These are phyloP conservation scores for Paecilomyces fulvus DNA, from an alignment of 2,329 filamentous ascomycete species.

Conservation along the genomic window DNA sequence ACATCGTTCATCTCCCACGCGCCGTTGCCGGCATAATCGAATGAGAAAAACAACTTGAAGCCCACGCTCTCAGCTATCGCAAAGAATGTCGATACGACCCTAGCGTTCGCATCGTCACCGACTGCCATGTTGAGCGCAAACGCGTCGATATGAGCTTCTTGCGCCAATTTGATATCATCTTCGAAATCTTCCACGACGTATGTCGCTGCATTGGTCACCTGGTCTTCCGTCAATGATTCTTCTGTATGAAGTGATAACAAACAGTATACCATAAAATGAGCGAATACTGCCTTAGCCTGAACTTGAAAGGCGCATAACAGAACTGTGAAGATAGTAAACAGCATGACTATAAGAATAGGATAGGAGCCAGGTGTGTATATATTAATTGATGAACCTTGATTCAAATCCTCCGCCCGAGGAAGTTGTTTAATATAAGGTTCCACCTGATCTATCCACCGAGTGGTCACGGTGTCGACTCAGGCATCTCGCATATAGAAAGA, in stretches of 20 bases:
- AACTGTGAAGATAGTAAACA: not conserved
- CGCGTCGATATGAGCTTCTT: conserved; percentile 31
- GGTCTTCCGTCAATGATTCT: not conserved
- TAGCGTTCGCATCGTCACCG: conserved; percentile 14
- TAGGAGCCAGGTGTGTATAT: too few relatives aligned
- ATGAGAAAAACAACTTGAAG: conserved; percentile 30
- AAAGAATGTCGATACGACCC: conserved; percentile 16
- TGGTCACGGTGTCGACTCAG: not conserved
- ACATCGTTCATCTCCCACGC: conserved; percentile 22
- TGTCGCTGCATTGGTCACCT: not conserved
- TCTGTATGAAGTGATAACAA: too few relatives aligned
- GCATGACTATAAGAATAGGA: not conserved
- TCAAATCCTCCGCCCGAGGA: too few relatives aligned
- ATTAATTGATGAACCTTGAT: too few relatives aligned
- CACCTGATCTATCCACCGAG: too few relatives aligned
- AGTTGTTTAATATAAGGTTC: too few relatives aligned
- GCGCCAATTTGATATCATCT: conserved; percentile 27
- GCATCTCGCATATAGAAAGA: not conserved
- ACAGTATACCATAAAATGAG: conserved; percentile 26
- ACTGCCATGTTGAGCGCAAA: conserved; percentile 34
- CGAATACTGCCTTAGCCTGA: conserved; percentile 21
- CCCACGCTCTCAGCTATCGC: conserved; percentile 14
- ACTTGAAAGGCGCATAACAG: conserved; percentile 5
- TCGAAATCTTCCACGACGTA: not conserved
- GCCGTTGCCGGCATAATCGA: conserved; percentile 28